Conservation (phyloP, 768 basidiomycete genomes). For the Russula olivacea region DNA sequence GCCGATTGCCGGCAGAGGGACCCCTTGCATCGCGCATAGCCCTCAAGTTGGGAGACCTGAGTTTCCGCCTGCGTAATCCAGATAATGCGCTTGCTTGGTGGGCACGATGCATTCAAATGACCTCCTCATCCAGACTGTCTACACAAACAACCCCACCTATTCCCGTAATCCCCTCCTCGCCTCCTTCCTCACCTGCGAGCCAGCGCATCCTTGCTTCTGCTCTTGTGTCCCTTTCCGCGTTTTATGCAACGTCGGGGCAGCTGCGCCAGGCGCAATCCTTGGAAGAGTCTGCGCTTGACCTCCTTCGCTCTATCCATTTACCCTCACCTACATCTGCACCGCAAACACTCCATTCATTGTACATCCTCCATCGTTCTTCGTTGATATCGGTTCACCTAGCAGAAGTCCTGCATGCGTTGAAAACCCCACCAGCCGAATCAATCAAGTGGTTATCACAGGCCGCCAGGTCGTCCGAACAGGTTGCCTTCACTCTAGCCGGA, state of each 20-base stretch:
- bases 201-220: constrained; percentile 58
- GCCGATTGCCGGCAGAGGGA: constrained; percentile 36
- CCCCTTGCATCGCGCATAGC: constrained; percentile 50
- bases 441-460: constrained; percentile 54
- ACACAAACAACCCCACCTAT: constrained; percentile 21
- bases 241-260: constrained; percentile 55
- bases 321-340: constrained; percentile 44
- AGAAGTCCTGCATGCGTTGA: constrained; percentile 56
- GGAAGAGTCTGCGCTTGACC: constrained; percentile 49
- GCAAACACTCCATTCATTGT: constrained; percentile 57
- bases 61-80: constrained; percentile 46
- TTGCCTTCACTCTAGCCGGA: constrained; percentile 49
- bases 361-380: constrained; percentile 67
- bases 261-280: constrained; percentile 49
- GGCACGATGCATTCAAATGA: constrained; percentile 48
- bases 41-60: constrained; percentile 62
- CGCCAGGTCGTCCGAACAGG: constrained; percentile 61
- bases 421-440: constrained; percentile 39
- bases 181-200: constrained; percentile 52
- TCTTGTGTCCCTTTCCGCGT: constrained; percentile 66
- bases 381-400: constrained; percentile 67
- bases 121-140: constrained; percentile 31
- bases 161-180: constrained; percentile 33
- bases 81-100: constrained; percentile 63
- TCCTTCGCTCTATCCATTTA: constrained; percentile 49